These are phyloP conservation scores for Cordyceps militaris DNA, from an alignment of 2,329 filamentous ascomycete species.

Conservation along the genomic window DNA sequence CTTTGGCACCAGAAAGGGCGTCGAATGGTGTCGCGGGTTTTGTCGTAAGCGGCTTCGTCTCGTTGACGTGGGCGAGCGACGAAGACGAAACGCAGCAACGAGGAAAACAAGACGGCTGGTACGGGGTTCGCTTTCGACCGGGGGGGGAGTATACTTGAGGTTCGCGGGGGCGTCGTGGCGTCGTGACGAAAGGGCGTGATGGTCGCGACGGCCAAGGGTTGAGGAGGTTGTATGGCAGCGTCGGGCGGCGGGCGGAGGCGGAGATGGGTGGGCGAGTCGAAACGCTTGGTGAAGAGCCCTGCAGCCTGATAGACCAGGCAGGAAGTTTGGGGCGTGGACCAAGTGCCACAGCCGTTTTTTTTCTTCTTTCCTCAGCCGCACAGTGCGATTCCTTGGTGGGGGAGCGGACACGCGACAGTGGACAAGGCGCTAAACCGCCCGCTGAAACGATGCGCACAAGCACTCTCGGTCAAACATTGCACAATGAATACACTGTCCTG, in stretches of 20 bases:
- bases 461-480: neutral
- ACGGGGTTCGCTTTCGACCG: too few species aligned
- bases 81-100: too few species aligned
- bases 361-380: conserved; percentile 3
- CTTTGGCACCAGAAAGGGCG: neutral
- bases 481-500: neutral
- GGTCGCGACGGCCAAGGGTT: conserved; percentile 8
- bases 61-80: conserved; percentile 5
- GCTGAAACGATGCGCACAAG: neutral
- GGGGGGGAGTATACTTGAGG: neutral
- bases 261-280: conserved; percentile 8
- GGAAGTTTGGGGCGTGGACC: neutral
- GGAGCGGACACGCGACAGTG: neutral
- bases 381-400: neutral
- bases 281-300: neutral
- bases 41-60: neutral
- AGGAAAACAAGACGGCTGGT: too few species aligned
- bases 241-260: conserved; percentile 6
- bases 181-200: conserved; percentile 8
- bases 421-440: neutral
- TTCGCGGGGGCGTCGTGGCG: conserved; percentile 1
- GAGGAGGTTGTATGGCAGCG: conserved; percentile 4
- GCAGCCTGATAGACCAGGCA: conserved; percentile 16
- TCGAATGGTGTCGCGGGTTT: conserved; percentile 7
- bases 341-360: conserved; percentile 1